Evolutionary conservation across 306 rosid genomes (phyloP), one percentile per base, ranked within the genome.

Genomic region (Pyrus pyrifolia): DNA sequence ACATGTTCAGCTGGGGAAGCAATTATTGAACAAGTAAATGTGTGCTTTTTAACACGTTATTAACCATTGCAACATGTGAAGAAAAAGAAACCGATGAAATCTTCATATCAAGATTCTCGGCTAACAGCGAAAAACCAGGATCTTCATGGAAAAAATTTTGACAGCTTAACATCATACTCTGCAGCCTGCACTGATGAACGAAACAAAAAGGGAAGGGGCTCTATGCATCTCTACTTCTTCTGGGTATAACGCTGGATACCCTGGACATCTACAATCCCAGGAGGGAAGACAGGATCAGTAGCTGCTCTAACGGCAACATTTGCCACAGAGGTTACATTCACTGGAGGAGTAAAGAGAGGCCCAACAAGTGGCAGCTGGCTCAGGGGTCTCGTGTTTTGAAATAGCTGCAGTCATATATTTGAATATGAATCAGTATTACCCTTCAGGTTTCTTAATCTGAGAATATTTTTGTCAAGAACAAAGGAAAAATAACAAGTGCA

Each of bases 241-340:
- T 89, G 91, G 83, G 84, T 86, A 68, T 95, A 90, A 18, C 96
- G 93, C 78, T 88, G 96, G 44, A 95, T 90, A 63, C 97, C 97
- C 8, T 86, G 72, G 59, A 90, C 81, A 66, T 95, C 98, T 25
- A 95, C 42, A 80, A 95, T 83, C 74, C 97, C 97, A 0, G 98
- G 98, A 31, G 98, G 98, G 71, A 95, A 95, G 75, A 95, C 97
- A 0, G 97, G 95, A 51, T 95, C 98, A 6, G 95, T 86, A 15
- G 98, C 98, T 69, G 95, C 98, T 87, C 97, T 91, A 71, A 95
- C 93, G 63, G 98, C 93, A 71, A 95, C 97, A 67, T 88, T 87
- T 0, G 97, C 93, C 78, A 95, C 92, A 2, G 88, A 79, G 35
- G 90, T 84, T 29, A 90, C 98, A 57, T 83, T 92, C 66, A 92